These are phyloP conservation scores for Planoprotostelium fungivorum DNA, from an alignment of 78 protist species.

Conservation along the genomic window DNA sequence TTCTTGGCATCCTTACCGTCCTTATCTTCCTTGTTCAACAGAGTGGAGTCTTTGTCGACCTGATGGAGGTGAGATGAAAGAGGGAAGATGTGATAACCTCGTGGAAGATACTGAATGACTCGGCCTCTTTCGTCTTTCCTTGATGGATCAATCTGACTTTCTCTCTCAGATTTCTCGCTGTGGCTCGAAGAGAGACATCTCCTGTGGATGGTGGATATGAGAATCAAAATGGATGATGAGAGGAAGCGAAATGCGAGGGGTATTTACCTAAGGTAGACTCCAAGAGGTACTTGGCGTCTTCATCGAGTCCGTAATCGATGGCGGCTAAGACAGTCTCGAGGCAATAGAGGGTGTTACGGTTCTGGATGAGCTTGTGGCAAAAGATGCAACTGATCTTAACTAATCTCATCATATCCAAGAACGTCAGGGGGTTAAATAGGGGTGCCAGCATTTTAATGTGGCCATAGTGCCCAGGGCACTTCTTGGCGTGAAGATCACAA, in stretches of 20 bases:
- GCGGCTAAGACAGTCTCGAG: neutral
- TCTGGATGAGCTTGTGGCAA: constrained; percentile 77
- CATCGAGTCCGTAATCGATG: constrained; percentile 4
- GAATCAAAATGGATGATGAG: constrained; percentile 14
- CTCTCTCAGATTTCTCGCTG: constrained; percentile 39
- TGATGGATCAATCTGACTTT: constrained; percentile 2
- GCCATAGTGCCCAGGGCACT: constrained; percentile 97
- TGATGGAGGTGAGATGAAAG: no score
- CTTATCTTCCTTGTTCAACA: no score
- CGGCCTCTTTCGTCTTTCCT: neutral
- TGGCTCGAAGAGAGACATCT: neutral
- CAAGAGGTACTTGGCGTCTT: neutral
- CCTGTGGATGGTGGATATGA: constrained; percentile 1
- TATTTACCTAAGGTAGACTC: neutral
- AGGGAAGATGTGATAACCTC: no score
- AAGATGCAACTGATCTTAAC: constrained; percentile 72
- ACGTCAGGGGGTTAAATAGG: constrained; percentile 80
- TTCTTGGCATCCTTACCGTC: neutral
- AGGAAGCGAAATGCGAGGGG: no score
- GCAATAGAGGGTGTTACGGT: neutral
- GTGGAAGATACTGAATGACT: neutral
- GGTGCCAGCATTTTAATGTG: constrained; percentile 87
- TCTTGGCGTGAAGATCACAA: constrained; percentile 59
- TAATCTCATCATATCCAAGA: constrained; percentile 41
- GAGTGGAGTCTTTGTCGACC: no score